A percentile compares a stretch with the other conserved stretches of the same genome.
phyloP scores from a whole-genome alignment of 2,329 filamentous ascomycete species.

The Aspergillus aculeatinus region DNA sequence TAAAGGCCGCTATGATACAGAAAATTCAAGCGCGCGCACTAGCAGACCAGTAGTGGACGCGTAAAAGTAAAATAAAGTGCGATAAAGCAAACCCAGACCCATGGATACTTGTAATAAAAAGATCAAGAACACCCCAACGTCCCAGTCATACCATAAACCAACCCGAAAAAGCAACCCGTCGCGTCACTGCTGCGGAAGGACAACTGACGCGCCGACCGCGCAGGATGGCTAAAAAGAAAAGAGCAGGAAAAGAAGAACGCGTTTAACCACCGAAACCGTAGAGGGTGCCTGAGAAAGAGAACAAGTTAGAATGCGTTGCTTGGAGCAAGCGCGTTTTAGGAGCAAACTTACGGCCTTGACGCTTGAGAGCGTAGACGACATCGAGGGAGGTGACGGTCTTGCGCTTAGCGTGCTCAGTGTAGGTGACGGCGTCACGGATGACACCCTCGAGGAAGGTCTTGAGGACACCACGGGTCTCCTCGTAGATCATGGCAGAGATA shows the following conservation, averaged over 20 bases:
- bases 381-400: constrained; percentile 57
- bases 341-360: constrained; percentile 54
- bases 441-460: constrained; percentile 83
- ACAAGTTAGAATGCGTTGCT: constrained; percentile 21
- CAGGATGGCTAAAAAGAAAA: constrained; percentile 33
- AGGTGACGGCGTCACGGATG: constrained; percentile 76
- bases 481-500: constrained; percentile 95
- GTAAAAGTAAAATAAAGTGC: constrained; percentile 38
- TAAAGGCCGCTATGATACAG: constrained; percentile 46
- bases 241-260: constrained; percentile 28
- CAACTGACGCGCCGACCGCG: constrained; percentile 33
- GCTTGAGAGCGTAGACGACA: constrained; percentile 64
- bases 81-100: constrained; percentile 45
- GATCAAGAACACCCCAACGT: constrained; percentile 47
- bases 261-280: constrained; percentile 87
- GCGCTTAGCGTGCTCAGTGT: constrained; percentile 81
- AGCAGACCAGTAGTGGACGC: constrained; percentile 42
- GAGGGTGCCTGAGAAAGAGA: constrained; percentile 57
- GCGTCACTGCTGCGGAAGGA: constrained; percentile 32
- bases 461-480: constrained; percentile 77
- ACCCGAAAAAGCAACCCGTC: constrained; percentile 40
- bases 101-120: constrained; percentile 39
- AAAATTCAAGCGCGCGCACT: constrained; percentile 40
- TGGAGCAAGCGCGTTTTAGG: constrained; percentile 5
- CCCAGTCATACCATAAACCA: constrained; percentile 46